Evolutionary conservation across 306 rosid genomes (phyloP).

Genomic region (Cicer chorassanicum): DNA sequence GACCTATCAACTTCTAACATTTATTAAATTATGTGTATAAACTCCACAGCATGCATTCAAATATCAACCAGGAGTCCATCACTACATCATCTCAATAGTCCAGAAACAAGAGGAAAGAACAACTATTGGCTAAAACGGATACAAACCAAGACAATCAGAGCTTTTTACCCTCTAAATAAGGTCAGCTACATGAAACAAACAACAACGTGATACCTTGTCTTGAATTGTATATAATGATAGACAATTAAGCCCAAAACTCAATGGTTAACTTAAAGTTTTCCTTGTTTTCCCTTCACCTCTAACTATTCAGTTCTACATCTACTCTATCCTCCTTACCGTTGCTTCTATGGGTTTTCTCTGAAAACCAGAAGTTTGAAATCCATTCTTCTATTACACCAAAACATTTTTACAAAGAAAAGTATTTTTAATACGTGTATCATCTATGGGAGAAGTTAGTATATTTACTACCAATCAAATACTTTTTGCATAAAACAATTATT

Average conservation of each 20-base stretch:
- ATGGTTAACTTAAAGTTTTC: background rate
- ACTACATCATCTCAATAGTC: conserved; percentile 30
- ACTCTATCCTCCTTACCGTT: background rate
- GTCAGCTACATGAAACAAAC: background rate
- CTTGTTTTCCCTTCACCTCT: background rate
- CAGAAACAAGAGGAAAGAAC: conserved; percentile 17
- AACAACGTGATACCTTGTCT: background rate
- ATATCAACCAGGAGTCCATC: conserved; percentile 20
- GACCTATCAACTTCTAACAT: background rate
- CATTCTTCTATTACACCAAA: conserved; percentile 22
- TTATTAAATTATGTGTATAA: conserved; percentile 10
- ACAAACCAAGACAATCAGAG: background rate
- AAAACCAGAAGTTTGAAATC: conserved; percentile 18
- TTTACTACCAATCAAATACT: conserved; percentile 23
- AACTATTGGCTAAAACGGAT: background rate
- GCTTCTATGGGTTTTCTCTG: background rate
- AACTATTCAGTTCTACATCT: background rate
- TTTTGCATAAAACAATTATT: conserved; percentile 27
- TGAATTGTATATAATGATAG: background rate
- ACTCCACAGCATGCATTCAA: conserved; percentile 23
- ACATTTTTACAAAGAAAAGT: background rate
- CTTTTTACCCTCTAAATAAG: background rate
- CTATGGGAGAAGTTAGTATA: conserved; percentile 17
- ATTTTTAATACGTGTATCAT: conserved; percentile 2
- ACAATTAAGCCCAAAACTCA: background rate